A percentile compares a stretch with the other conserved stretches of the same genome.
Evolutionary conservation across 1,284 basidiomycete species (phyloP).

Genomic region (Schizophyllum amplum): DNA sequence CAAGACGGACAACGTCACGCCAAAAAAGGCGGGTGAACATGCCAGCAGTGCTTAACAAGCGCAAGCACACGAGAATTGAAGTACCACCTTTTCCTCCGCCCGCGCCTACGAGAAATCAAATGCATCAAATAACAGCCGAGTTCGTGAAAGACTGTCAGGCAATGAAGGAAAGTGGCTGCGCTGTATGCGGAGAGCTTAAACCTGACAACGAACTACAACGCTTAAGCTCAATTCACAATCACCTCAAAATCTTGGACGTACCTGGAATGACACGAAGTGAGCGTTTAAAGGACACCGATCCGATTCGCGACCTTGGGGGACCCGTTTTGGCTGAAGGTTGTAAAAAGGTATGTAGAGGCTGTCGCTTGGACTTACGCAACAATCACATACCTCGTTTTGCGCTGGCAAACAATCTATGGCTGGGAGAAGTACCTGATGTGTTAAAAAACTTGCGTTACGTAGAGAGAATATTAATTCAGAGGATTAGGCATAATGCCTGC

Average conservation of each 20-base stretch:
- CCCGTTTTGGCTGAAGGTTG: not conserved
- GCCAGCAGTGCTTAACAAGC: too few species aligned
- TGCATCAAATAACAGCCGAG: too few species aligned
- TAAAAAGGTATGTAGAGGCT: not conserved
- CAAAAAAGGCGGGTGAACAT: too few species aligned
- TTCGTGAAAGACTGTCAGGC: too few species aligned
- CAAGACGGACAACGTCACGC: too few species aligned
- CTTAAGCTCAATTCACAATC: constrained; percentile 11
- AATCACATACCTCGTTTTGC: not conserved
- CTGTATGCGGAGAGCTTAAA: constrained; percentile 19
- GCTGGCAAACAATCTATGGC: constrained; percentile 1
- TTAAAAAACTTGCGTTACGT: constrained; percentile 3
- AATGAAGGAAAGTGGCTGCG: constrained; percentile 23
- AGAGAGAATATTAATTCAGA: constrained; percentile 6
- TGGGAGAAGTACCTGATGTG: not conserved
- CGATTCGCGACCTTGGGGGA: too few species aligned
- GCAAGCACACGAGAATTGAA: too few species aligned
- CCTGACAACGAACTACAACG: constrained; percentile 8
- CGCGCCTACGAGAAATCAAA: too few species aligned
- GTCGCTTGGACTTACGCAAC: not conserved
- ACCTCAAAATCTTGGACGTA: constrained; percentile 10
- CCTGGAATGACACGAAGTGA: constrained; percentile 1
- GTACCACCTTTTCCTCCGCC: too few species aligned
- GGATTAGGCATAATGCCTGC: constrained; percentile 6
- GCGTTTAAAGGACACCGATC: not conserved